Conservation (phyloP, 768 basidiomycete species). For the Cantharellus cinnabarinus region DNA sequence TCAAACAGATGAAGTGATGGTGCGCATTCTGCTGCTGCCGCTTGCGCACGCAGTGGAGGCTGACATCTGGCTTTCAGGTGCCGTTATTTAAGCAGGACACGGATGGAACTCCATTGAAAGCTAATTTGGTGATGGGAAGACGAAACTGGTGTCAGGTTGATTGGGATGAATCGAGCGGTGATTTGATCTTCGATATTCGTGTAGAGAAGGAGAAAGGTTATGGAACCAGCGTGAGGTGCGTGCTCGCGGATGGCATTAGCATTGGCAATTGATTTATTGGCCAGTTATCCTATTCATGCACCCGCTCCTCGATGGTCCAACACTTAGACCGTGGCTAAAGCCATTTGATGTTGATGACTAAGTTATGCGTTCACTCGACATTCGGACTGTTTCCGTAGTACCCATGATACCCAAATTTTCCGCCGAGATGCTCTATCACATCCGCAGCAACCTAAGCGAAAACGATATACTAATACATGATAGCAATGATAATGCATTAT, state of each 20-base stretch:
- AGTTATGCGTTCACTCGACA: too few relatives aligned
- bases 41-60: background rate
- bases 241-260: slow-evolving; percentile 4
- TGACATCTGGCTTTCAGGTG: slow-evolving; percentile 24
- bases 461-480: too few relatives aligned
- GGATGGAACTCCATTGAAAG: slow-evolving; percentile 53
- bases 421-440: too few relatives aligned
- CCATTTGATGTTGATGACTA: too few relatives aligned
- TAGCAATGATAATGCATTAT: too few relatives aligned
- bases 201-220: slow-evolving; percentile 69
- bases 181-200: slow-evolving; percentile 62
- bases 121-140: slow-evolving; percentile 66
- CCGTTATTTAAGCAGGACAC: slow-evolving; percentile 63
- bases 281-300: slow-evolving; percentile 25
- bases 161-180: slow-evolving; percentile 36
- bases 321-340: too few relatives aligned
- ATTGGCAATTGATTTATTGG: background rate
- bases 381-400: too few relatives aligned
- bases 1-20: slow-evolving; percentile 80
- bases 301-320: slow-evolving; percentile 25
- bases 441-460: too few relatives aligned
- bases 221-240: slow-evolving; percentile 66
- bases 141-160: slow-evolving; percentile 72
- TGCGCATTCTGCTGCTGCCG: slow-evolving; percentile 13
- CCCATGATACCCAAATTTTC: too few relatives aligned